Base-by-base conservation (phyloP, 164 flowering plant genomes). In the Sedum album region DNA sequence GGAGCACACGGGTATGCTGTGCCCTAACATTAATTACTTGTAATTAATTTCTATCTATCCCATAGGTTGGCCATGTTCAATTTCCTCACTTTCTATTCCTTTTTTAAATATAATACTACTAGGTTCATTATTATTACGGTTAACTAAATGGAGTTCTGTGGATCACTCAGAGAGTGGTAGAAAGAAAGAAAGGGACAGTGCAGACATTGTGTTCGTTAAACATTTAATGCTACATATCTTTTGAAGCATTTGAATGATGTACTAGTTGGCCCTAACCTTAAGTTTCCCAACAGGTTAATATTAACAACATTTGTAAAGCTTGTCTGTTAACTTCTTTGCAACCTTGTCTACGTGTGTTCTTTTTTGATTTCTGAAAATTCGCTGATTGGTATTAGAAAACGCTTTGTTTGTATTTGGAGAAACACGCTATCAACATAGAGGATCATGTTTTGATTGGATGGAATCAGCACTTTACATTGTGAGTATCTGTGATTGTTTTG, bases 1-100 rank as follows among this genome's bases (percentile, higher is more conserved):
- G 62, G 62, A 57, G 6, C 33, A 57, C 62, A 57, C 62, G 62
- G 62, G 62, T 57, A 26, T 57, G 35, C 35, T 33, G 62, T 57
- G 62, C 62, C 62, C 62, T 57, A 28, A 28, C 62, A 57, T 57
- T 57, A 57, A 57, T 26, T 26, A 33, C 62, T 28, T 33, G 17
- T 57, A 57, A 57, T 57, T 25, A 57, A 57, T 57, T 9, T 57
- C 31, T 57, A 57, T 57, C 61, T 28, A 57, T 57, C 61, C 61
- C 31, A 25, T 25, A 25, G 61, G 61, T 57, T 57, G 61, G 61
- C 61, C 61, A 57, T 57, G 28, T 57, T 57, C 31, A 57, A 26
- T 57, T 57, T 51, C 1, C 61, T 57, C 61, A 25, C 18, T 28
- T 57, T 57, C 26, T 41, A 25, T 57, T 26, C 31, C 1, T 57